phyloP scores from a whole-genome alignment of 768 basidiomycete genomes.

The Russula sp. region DNA sequence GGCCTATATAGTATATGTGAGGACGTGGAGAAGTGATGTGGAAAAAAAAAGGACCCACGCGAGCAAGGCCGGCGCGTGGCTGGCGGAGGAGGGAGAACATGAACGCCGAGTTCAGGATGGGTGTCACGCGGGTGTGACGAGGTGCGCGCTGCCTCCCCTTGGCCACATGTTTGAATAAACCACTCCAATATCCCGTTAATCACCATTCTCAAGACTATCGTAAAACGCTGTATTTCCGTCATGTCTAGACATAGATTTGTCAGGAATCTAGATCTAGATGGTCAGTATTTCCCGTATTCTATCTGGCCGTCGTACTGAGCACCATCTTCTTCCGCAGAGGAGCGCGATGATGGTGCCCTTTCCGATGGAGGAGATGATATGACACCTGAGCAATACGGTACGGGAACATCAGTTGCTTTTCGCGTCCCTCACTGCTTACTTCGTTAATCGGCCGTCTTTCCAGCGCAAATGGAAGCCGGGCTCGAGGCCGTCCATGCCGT shows the following conservation, averaged over 20 bases:
- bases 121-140: conserved; percentile 13
- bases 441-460: conserved; percentile 26
- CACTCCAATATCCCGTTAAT: conserved; percentile 22
- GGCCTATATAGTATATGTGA: conserved; percentile 41
- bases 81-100: conserved; percentile 57
- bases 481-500: conserved; percentile 64
- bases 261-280: conserved; percentile 78
- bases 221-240: conserved; percentile 30
- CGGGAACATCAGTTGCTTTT: conserved; percentile 41
- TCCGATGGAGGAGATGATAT: conserved; percentile 78
- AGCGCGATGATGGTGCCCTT: conserved; percentile 77
- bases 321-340: conserved; percentile 49
- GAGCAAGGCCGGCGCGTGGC: conserved; percentile 35
- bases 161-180: conserved; percentile 21
- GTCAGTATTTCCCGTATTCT: conserved; percentile 37
- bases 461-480: conserved; percentile 67
- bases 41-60: conserved; percentile 45
- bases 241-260: conserved; percentile 95
- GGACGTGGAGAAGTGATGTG: not conserved
- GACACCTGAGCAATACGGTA: conserved; percentile 82
- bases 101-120: conserved; percentile 6
- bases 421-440: not conserved
- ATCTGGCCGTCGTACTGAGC: conserved; percentile 14
- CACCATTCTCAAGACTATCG: conserved; percentile 28
- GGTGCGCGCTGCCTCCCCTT: conserved; percentile 14